These are phyloP conservation scores for Sporobolomyces roseus DNA, from an alignment of 768 basidiomycete species.

Conservation along the genomic window DNA sequence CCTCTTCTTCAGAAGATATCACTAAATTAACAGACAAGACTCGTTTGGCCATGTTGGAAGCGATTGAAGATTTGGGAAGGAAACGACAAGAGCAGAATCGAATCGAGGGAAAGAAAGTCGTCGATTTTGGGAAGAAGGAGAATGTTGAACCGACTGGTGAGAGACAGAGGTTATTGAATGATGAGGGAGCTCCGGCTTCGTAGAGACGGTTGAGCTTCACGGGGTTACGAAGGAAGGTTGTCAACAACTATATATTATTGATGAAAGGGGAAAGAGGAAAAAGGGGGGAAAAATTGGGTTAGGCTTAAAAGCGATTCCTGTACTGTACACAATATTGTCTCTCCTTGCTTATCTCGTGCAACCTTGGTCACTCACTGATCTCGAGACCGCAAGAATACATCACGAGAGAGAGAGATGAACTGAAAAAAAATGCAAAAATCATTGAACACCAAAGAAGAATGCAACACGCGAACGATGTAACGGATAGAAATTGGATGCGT, in stretches of 20 bases:
- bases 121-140: not conserved
- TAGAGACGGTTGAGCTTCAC: not conserved
- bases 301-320: no score
- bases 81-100: constrained; percentile 17
- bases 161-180: constrained; percentile 9
- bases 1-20: constrained; percentile 60
- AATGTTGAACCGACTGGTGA: not conserved
- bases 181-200: not conserved
- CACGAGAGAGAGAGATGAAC: not conserved
- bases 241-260: no score
- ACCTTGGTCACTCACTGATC: no score
- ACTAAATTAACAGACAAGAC: constrained; percentile 63
- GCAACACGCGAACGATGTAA: no score
- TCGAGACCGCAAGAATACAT: no score
- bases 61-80: constrained; percentile 63
- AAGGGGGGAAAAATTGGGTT: not conserved
- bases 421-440: not conserved
- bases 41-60: constrained; percentile 71
- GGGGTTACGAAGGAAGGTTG: no score
- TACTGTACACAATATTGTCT: no score
- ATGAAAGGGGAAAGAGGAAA: no score
- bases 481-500: no score
- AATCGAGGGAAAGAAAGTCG: not conserved
- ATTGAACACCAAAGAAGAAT: no score
- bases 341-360: no score